phyloP scores from a whole-genome alignment of 2,329 filamentous ascomycete species.

The Neofusicoccum sp. region DNA sequence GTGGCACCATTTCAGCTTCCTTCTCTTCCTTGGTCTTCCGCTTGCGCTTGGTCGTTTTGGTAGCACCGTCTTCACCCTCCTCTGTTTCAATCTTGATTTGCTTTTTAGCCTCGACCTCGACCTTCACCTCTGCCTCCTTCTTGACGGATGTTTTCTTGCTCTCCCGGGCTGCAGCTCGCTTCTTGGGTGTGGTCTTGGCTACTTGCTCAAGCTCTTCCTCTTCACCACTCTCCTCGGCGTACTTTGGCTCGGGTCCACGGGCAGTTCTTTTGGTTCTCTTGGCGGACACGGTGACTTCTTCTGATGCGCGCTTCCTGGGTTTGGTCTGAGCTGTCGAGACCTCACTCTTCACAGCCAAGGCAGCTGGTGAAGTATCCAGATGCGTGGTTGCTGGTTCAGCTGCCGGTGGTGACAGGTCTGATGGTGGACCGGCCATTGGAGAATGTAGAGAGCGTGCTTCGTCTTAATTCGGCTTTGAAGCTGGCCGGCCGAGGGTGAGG shows the following conservation, averaged over 20 bases:
- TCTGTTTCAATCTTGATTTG: constrained; percentile 2
- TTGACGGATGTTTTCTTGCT: constrained; percentile 28
- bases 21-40: constrained; percentile 62
- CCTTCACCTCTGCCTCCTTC: constrained; percentile 23
- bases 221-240: constrained; percentile 19
- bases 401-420: background rate
- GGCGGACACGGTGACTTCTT: background rate
- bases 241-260: background rate
- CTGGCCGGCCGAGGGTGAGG: no score
- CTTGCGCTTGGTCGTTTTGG: constrained; percentile 43
- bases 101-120: constrained; percentile 20
- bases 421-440: constrained; percentile 7
- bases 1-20: constrained; percentile 60
- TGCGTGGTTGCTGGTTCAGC: background rate
- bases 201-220: background rate
- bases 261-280: constrained; percentile 18
- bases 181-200: background rate
- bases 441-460: background rate
- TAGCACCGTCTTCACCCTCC: constrained; percentile 12
- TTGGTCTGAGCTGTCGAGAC: background rate
- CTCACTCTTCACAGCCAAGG: background rate
- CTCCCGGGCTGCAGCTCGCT: background rate
- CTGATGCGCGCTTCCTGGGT: background rate
- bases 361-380: background rate
- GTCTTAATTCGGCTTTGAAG: no score